Conservation (phyloP, 2,329 filamentous ascomycete species). For the Bertia moriformis region DNA sequence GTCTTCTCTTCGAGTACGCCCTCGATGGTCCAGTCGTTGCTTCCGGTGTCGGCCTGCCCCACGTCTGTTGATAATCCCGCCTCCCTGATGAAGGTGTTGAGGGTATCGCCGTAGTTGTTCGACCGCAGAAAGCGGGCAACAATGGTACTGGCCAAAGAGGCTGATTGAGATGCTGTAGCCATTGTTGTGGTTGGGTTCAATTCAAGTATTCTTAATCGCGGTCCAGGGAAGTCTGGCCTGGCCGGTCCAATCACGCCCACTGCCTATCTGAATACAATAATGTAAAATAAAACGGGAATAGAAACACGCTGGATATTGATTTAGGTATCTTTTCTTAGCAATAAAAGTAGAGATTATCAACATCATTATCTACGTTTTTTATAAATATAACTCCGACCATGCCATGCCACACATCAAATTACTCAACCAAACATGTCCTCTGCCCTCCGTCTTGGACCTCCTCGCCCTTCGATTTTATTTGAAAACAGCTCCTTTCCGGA, state of each 20-base stretch:
- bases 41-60: constrained; percentile 16
- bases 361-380: too few relatives aligned
- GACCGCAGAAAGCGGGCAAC: constrained; percentile 25
- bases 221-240: too few relatives aligned
- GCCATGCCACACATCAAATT: background rate
- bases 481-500: constrained; percentile 36
- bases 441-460: constrained; percentile 29
- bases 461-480: constrained; percentile 30
- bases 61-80: constrained; percentile 34
- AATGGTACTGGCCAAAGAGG: constrained; percentile 6
- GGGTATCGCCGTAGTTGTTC: constrained; percentile 27
- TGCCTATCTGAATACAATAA: too few relatives aligned
- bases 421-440: constrained; percentile 35
- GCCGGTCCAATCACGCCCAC: too few relatives aligned
- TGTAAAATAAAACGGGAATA: too few relatives aligned
- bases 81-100: constrained; percentile 40
- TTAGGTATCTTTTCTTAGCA: too few relatives aligned
- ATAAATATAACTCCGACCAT: too few relatives aligned
- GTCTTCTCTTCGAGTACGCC: constrained; percentile 45
- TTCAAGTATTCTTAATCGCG: too few relatives aligned
- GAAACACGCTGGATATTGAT: too few relatives aligned
- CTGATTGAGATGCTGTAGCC: too few relatives aligned
- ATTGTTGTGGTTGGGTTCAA: too few relatives aligned
- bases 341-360: too few relatives aligned
- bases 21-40: constrained; percentile 37